Evolutionary conservation across 352 stramenopile genomes (phyloP).

Genomic region (Globisporangium carolinianum): DNA sequence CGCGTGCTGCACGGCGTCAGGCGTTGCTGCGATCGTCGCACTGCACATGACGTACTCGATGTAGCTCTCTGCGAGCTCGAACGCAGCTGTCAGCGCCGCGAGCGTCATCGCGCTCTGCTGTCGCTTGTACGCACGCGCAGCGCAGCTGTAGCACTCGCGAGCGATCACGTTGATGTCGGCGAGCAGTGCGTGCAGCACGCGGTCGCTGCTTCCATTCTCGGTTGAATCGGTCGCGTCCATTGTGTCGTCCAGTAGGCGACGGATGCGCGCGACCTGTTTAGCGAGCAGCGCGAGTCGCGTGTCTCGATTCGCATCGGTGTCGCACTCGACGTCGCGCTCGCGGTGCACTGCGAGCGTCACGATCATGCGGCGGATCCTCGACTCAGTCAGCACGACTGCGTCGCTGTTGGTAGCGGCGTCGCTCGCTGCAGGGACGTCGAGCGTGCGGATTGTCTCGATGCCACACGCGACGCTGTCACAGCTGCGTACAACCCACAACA

Average conservation of each 20-base stretch:
- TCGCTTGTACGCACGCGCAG: slow-evolving; percentile 40
- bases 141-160: slow-evolving; percentile 55
- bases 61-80: slow-evolving; percentile 46
- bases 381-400: slow-evolving; percentile 30
- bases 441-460: slow-evolving; percentile 1
- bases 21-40: slow-evolving; percentile 6
- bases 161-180: slow-evolving; percentile 53
- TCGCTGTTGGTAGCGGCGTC: slow-evolving; percentile 14
- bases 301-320: neutral
- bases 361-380: slow-evolving; percentile 34
- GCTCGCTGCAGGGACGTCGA: neutral
- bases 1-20: slow-evolving; percentile 24
- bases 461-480: slow-evolving; percentile 12
- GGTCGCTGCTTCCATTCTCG: neutral
- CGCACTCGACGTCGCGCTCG: neutral
- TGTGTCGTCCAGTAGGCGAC: slow-evolving; percentile 31
- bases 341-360: slow-evolving; percentile 20
- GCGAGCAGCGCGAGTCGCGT: slow-evolving; percentile 12
- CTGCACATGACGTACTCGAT: slow-evolving; percentile 63
- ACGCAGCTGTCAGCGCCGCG: slow-evolving; percentile 30
- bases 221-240: slow-evolving; percentile 15
- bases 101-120: slow-evolving; percentile 32
- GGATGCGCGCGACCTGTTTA: slow-evolving; percentile 21
- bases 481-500: slow-evolving; percentile 2
- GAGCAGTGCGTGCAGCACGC: slow-evolving; percentile 26